Percentiles rank a stretch among this genome's conserved stretches.
Conservation (phyloP, 2,329 filamentous ascomycete genomes). For the Mycocentrospora acerina region DNA sequence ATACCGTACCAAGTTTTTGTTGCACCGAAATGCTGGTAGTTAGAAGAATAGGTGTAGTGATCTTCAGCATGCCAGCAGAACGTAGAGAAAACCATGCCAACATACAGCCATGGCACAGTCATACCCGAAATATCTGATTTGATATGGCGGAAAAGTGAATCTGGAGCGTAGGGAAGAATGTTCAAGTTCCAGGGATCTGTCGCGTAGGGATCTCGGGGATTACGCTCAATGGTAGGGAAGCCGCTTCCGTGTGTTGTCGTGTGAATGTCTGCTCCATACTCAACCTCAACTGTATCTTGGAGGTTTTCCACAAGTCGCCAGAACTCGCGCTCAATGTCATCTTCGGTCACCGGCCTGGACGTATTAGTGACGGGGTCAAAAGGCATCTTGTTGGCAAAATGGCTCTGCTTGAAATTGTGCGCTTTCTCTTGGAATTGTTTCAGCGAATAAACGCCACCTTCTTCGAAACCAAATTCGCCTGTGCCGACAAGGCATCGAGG, state of each 20-base stretch:
- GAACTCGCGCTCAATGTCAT: slow-evolving; percentile 95
- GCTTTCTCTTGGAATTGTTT: slow-evolving; percentile 96
- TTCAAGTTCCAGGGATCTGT: slow-evolving; percentile 96
- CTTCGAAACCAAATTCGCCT: slow-evolving; percentile 95
- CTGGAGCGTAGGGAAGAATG: slow-evolving; percentile 82
- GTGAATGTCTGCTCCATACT: slow-evolving; percentile 97
- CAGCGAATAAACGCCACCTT: slow-evolving; percentile 92
- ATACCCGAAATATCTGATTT: slow-evolving; percentile 98
- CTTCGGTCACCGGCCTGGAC: slow-evolving; percentile 80
- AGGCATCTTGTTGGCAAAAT: slow-evolving; percentile 88
- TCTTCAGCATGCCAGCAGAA: slow-evolving; percentile 99
- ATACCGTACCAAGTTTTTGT: slow-evolving; percentile 99
- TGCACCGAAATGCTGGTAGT: slow-evolving; percentile 96
- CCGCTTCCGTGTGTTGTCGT: slow-evolving; percentile 97
- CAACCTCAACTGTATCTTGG: slow-evolving; percentile 94
- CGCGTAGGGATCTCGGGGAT: slow-evolving; percentile 83
- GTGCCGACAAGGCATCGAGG: slow-evolving; percentile 93
- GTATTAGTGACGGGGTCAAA: slow-evolving; percentile 83
- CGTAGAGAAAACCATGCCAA: slow-evolving; percentile 98
- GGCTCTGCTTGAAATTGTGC: slow-evolving; percentile 88
- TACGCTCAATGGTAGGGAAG: slow-evolving; percentile 90
- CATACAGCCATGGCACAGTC: slow-evolving; percentile 99
- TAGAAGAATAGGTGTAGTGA: slow-evolving; percentile 95
- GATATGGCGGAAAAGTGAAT: slow-evolving; percentile 94
- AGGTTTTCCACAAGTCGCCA: slow-evolving; percentile 93